Conservation (phyloP, 129 eudicot genomes). For the Logfia minima region DNA sequence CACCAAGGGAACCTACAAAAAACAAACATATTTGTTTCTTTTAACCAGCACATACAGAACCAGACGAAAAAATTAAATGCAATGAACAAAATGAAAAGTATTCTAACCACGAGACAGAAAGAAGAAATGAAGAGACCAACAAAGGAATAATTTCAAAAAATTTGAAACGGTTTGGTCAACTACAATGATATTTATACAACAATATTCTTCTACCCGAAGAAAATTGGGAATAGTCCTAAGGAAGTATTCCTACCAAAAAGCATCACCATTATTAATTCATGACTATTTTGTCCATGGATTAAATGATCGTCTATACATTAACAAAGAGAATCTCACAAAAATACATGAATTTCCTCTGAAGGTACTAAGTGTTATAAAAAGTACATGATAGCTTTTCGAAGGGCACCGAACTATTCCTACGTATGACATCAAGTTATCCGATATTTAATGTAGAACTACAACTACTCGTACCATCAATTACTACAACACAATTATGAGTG, state of each 20-base stretch:
- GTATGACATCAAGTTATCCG: neutral
- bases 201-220: neutral
- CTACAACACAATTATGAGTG: neutral
- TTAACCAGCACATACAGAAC: too few species aligned
- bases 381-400: neutral
- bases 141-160: neutral
- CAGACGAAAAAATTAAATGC: too few species aligned
- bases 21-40: too few species aligned
- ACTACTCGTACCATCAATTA: neutral
- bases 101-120: neutral
- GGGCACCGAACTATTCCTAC: neutral
- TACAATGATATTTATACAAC: neutral
- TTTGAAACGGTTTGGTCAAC: neutral
- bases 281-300: neutral
- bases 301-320: neutral
- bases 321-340: neutral
- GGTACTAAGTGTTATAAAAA: neutral
- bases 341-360: neutral
- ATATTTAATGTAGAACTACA: neutral
- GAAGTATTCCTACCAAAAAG: neutral
- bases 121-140: neutral
- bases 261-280: neutral
- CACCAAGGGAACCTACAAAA: too few species aligned
- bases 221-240: too few species aligned
- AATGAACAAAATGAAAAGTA: too few species aligned